Evolutionary conservation across 805 yeast species (phyloP), one percentile per base, ranked within the genome.

Genomic region (Saccharomyces mikatae): DNA sequence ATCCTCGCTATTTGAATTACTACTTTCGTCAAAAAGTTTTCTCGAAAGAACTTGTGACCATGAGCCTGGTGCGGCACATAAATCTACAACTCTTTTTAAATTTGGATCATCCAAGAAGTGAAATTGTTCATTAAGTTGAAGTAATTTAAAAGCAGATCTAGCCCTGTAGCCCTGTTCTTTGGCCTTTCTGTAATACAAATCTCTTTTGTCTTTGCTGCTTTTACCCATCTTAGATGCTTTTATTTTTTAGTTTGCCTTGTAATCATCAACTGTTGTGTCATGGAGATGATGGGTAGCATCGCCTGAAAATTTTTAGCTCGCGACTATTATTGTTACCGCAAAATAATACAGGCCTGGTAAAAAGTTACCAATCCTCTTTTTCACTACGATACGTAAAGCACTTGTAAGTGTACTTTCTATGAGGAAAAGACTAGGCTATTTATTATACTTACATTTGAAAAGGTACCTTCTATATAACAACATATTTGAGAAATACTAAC

Each of bases 151-250:
- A 0, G 99, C 99, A 0, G 97, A 90, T 47, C 99, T 77, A 1
- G 99, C 99, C 62, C 99, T 78, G 88, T 95, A 94, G 11, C 99
- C 99, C 69, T 91, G 95, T 68, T 94, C 99, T 66, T 94, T 94
- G 54, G 99, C 99, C 67, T 88, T 84, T 70, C 99, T 76, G 55
- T 88, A 89, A 72, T 91, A 92, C 55, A 91, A 73, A 71, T 91
- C 98, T 70, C 98, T 78, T 71, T 92, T 92, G 68, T 92, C 97
- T 66, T 92, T 92, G 72, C 96, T 87, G 62, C 91, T 83, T 69
- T 91, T 91, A 47, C 98, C 98, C 97, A 92, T 91, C 30, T 6
- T 36, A 17, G 4, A 36, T 36, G 24, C 44, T 21, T 9, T 36
- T 36, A 3, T 36, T 54, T 24, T 6, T 48, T n/a, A 36, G 50